These are phyloP conservation scores for Cryptosporidium felis DNA, from an alignment of 169 alveolate species.

Conservation along the genomic window DNA sequence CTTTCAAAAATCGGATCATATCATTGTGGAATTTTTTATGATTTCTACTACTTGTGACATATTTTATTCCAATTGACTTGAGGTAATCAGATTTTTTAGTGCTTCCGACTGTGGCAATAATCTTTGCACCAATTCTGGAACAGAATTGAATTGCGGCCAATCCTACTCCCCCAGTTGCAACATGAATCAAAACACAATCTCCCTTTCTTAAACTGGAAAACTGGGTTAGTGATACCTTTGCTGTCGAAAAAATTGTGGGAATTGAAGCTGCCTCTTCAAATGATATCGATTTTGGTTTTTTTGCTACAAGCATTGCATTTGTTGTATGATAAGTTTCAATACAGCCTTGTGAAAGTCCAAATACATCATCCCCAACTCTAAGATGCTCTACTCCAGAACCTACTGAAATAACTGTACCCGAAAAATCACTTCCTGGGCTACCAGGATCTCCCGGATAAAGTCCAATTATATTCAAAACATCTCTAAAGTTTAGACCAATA, in stretches of 20 bases:
- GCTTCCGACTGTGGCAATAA: constrained; percentile 52
- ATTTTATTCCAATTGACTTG: constrained; percentile 74
- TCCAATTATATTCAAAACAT: constrained; percentile 76
- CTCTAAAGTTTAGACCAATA: constrained; percentile 77
- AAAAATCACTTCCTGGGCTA: constrained; percentile 75
- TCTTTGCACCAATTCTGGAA: constrained; percentile 74
- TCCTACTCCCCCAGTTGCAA: constrained; percentile 80
- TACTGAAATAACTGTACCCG: constrained; percentile 73
- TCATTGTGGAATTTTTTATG: constrained; percentile 44
- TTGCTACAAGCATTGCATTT: constrained; percentile 26
- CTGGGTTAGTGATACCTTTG: constrained; percentile 18
- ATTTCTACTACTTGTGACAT: constrained; percentile 72
- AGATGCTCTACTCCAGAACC: constrained; percentile 46
- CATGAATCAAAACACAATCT: constrained; percentile 73
- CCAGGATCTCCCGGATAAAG: constrained; percentile 76
- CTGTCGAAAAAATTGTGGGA: constrained; percentile 71
- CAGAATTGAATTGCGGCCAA: constrained; percentile 77
- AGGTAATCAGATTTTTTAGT: constrained; percentile 61
- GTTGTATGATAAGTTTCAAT: constrained; percentile 58
- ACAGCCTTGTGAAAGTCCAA: constrained; percentile 72
- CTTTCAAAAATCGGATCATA: constrained; percentile 3
- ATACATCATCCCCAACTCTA: constrained; percentile 73
- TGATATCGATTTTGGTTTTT: constrained; percentile 35
- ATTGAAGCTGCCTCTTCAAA: constrained; percentile 71
- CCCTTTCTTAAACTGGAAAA: constrained; percentile 58